Percentiles rank a stretch among this genome's conserved stretches.
Conservation (phyloP, 1,284 basidiomycete species). For the Moesziomyces antarcticus region DNA sequence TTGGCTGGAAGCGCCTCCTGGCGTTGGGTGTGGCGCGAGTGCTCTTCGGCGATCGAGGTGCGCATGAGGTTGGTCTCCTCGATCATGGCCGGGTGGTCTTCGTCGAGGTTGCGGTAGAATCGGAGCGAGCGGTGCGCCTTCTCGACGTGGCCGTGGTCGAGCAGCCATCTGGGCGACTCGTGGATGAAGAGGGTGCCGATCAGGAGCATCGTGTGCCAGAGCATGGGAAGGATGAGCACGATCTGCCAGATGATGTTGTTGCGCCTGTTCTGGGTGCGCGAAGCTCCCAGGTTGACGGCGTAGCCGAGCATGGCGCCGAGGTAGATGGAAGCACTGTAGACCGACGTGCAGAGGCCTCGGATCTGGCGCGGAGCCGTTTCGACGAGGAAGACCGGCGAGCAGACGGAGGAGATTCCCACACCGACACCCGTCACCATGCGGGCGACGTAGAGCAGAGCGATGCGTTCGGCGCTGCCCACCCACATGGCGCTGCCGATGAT, state of each 20-base stretch:
- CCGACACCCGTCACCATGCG: slow-evolving; percentile 26
- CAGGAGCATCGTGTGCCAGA: slow-evolving; percentile 58
- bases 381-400: slow-evolving; percentile 31
- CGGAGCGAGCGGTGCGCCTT: slow-evolving; percentile 74
- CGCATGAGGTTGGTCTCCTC: slow-evolving; percentile 28
- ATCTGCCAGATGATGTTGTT: slow-evolving; percentile 28
- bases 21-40: slow-evolving; percentile 5
- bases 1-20: slow-evolving; percentile 6
- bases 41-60: slow-evolving; percentile 22
- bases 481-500: slow-evolving; percentile 25
- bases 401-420: slow-evolving; percentile 26
- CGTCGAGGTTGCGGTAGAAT: slow-evolving; percentile 27
- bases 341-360: slow-evolving; percentile 35
- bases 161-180: slow-evolving; percentile 82
- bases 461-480: slow-evolving; percentile 15
- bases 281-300: slow-evolving; percentile 20
- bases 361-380: slow-evolving; percentile 30
- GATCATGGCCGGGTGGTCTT: slow-evolving; percentile 15
- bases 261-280: slow-evolving; percentile 5
- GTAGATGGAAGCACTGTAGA: slow-evolving; percentile 29
- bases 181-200: slow-evolving; percentile 72
- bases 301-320: slow-evolving; percentile 29
- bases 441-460: slow-evolving; percentile 20
- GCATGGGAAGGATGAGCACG: slow-evolving; percentile 16
- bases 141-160: slow-evolving; percentile 76